Evolutionary conservation across 2,329 filamentous ascomycete species (phyloP), one percentile per base, ranked within the genome.

Genomic region (Rhinocladiella mackenziei): DNA sequence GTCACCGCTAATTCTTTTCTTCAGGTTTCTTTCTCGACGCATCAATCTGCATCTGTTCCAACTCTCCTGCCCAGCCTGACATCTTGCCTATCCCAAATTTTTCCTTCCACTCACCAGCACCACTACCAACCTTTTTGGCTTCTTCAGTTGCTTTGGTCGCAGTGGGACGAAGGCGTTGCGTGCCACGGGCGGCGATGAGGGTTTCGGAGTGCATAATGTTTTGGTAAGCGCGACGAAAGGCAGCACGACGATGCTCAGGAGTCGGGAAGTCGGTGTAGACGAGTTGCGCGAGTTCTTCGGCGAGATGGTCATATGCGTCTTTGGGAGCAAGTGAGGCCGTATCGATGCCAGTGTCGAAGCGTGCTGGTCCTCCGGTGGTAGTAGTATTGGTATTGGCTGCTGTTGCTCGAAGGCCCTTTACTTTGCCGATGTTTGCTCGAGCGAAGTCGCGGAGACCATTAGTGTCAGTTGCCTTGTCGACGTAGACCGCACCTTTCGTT

Each of bases 41-140:
- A 9, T 40, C 14, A 4, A 34, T 18, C 36, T 46, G 39, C 48
- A 50, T 50, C 11, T 8, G 10, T 35, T 50, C 48, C 35, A 50
- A 23, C 25, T 46, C 39, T 2, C 43, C 48, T 15, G 15, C 4
- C 39, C 39, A 50, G 13, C 48, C 48, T 1, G 23, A 20, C 30
- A 37, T 33, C 4, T n/a, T 20, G 9, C 48, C 48, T 13, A 50
- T 43, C 15, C 37, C 25, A 18, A 50, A 46, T 8, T 13, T 9
- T 23, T 17, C n/a, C 5, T 14, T 31, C 20, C 15, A 13, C 18
- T 18, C 11, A 35, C 17, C 11, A 22, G 32, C 5, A n/a, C 32
- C 17, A 13, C 11, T 10, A 10, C 19, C 30, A 17, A 33, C 13
- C 17, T 33, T 15, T 11, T 20, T 15, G 9, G 19, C 35, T 17